Conservation (phyloP, 345 rosid species). For the Pistacia atlantica region DNA sequence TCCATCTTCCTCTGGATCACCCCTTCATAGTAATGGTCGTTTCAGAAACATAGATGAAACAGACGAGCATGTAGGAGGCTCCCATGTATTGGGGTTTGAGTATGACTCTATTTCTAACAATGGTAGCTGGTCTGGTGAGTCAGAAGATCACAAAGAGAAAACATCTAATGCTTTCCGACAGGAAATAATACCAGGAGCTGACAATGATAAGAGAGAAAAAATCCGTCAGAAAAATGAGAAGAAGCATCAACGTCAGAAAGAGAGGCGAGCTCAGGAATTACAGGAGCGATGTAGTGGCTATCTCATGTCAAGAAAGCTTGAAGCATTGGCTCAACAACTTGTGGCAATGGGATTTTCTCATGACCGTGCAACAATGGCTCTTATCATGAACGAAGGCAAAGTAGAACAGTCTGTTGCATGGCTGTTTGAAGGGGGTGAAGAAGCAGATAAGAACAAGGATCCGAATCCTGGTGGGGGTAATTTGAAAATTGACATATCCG, state of each 20-base stretch:
- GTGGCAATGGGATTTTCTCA: constrained; percentile 86
- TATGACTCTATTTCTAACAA: constrained; percentile 83
- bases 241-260: constrained; percentile 93
- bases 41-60: constrained; percentile 72
- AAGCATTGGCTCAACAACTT: constrained; percentile 79
- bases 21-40: constrained; percentile 63
- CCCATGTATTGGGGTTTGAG: constrained; percentile 54
- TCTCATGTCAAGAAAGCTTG: constrained; percentile 91
- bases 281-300: constrained; percentile 74
- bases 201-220: constrained; percentile 82
- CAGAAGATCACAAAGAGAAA: constrained; percentile 91
- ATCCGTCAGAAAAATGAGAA: constrained; percentile 87
- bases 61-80: constrained; percentile 53
- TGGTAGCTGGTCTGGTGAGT: constrained; percentile 93
- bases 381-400: constrained; percentile 83
- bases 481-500: constrained; percentile 81
- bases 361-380: constrained; percentile 81
- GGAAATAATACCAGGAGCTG: constrained; percentile 73
- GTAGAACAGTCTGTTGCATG: constrained; percentile 87
- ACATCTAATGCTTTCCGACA: constrained; percentile 40
- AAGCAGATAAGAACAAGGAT: constrained; percentile 52
- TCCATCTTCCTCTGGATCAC: constrained; percentile 47
- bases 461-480: constrained; percentile 47
- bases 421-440: constrained; percentile 78
- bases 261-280: constrained; percentile 85